A percentile compares a stretch with the other conserved stretches of the same genome.
Conservation (phyloP, 2,329 filamentous ascomycete genomes). For the Fusarium pseudocircinatum region DNA sequence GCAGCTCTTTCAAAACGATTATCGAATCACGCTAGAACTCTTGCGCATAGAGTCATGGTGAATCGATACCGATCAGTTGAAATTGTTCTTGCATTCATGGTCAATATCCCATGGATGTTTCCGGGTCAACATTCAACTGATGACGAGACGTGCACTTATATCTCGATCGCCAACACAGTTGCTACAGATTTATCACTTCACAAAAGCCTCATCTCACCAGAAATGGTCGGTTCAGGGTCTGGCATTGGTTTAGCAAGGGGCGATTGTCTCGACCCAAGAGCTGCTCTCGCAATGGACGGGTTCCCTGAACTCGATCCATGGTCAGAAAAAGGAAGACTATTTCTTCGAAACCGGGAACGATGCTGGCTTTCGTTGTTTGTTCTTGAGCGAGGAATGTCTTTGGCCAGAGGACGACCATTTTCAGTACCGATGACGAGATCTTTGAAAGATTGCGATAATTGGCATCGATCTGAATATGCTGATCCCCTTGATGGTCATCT, state of each 20-base stretch:
- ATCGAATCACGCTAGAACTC: conserved; percentile 68
- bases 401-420: conserved; percentile 75
- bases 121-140: conserved; percentile 74
- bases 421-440: conserved; percentile 73
- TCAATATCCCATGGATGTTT: conserved; percentile 80
- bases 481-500: conserved; percentile 76
- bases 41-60: conserved; percentile 70
- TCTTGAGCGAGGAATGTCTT: conserved; percentile 74
- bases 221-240: conserved; percentile 55
- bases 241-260: conserved; percentile 65
- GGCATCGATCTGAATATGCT: conserved; percentile 71
- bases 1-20: conserved; percentile 72
- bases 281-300: conserved; percentile 73
- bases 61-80: conserved; percentile 75
- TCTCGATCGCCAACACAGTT: conserved; percentile 75
- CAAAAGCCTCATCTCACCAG: conserved; percentile 70
- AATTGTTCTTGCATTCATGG: conserved; percentile 78
- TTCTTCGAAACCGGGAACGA: conserved; percentile 72
- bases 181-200: conserved; percentile 76
- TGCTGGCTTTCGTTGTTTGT: conserved; percentile 79
- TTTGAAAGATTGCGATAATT: conserved; percentile 73
- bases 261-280: conserved; percentile 74
- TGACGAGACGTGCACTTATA: conserved; percentile 77
- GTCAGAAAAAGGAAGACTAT: conserved; percentile 68
- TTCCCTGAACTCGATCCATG: conserved; percentile 69